phyloP scores from a whole-genome alignment of 257 asterid genomes.

The Plectranthus barbatus region DNA sequence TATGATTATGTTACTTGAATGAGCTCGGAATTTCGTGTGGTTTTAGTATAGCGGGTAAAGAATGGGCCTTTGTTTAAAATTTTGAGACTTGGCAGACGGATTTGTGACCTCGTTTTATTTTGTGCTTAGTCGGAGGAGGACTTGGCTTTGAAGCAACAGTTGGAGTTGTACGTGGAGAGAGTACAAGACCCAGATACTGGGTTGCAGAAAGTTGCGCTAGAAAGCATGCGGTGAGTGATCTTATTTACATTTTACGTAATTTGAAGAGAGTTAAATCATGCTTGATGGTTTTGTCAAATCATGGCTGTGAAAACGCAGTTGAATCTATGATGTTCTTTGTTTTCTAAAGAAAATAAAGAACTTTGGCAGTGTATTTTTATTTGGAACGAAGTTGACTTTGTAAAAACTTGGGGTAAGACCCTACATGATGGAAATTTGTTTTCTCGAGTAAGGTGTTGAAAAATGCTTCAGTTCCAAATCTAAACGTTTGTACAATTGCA shows the following conservation, averaged over 20 bases:
- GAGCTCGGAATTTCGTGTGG: background rate
- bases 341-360: background rate
- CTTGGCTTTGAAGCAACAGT: constrained; percentile 79
- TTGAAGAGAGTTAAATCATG: background rate
- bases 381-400: background rate
- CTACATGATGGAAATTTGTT: no score
- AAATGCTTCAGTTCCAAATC: no score
- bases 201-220: constrained; percentile 78
- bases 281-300: background rate
- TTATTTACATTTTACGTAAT: background rate
- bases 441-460: no score
- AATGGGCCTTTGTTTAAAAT: background rate
- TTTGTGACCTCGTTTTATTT: constrained; percentile 1
- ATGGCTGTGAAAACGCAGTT: background rate
- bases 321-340: background rate
- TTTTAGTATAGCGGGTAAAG: background rate
- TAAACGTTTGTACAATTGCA: background rate
- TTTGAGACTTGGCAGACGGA: background rate
- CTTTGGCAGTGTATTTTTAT: background rate
- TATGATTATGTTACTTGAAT: background rate
- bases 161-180: constrained; percentile 91
- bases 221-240: constrained; percentile 71
- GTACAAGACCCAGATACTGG: constrained; percentile 82
- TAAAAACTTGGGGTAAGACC: no score
- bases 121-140: constrained; percentile 81